Percentiles rank a stretch among this genome's conserved stretches.
phyloP scores from a whole-genome alignment of 805 yeast species.

The Saturnispora ahearnii region DNA sequence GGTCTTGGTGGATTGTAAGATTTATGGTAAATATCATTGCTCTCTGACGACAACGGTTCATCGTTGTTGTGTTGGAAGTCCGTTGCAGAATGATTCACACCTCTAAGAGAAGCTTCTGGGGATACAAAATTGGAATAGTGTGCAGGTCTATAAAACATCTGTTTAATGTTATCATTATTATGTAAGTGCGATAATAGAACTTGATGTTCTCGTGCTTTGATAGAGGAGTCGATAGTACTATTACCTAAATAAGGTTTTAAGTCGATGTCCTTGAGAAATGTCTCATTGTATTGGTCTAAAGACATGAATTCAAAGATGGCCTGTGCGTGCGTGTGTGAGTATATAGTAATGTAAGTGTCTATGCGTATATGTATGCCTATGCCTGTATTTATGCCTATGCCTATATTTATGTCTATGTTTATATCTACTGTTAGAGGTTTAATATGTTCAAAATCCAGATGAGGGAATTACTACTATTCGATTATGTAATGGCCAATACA shows the following conservation, averaged over 20 bases:
- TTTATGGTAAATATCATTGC: background rate
- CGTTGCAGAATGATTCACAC: background rate
- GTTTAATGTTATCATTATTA: background rate
- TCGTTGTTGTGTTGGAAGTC: background rate
- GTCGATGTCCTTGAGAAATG: background rate
- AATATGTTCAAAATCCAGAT: no score
- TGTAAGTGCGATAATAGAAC: background rate
- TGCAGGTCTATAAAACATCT: slow-evolving; percentile 1
- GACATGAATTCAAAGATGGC: no score
- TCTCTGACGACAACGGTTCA: background rate
- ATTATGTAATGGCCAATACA: no score
- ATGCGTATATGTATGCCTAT: no score
- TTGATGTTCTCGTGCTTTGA: background rate
- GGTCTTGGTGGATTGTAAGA: background rate
- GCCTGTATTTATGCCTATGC: no score
- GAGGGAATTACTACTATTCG: no score
- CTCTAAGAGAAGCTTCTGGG: background rate
- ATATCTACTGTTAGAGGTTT: no score
- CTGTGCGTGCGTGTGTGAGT: no score
- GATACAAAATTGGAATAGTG: background rate
- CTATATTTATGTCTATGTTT: no score
- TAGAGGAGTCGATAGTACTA: background rate
- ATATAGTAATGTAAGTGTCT: no score
- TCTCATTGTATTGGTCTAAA: background rate
- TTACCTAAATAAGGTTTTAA: background rate